Conservation (phyloP, 129 eudicot species). For the Kitagawia praeruptora region DNA sequence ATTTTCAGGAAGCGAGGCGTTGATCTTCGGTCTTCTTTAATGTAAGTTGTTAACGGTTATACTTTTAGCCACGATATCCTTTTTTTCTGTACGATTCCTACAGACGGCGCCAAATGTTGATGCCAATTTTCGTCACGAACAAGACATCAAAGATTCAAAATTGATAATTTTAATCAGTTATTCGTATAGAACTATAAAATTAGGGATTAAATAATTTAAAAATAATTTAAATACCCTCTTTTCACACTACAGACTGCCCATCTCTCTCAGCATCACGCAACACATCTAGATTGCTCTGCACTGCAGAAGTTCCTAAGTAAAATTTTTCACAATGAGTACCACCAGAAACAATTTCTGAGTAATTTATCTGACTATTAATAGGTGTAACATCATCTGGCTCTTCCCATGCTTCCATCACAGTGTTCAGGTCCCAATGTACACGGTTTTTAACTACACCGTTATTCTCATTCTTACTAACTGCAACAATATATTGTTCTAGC, state of each 20-base stretch:
- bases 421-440: conserved; percentile 65
- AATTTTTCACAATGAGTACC: conserved; percentile 9
- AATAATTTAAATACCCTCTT: too few relatives aligned
- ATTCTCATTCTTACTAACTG: conserved; percentile 12
- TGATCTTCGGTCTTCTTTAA: too few relatives aligned
- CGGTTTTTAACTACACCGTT: conserved; percentile 4
- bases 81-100: too few relatives aligned
- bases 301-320: conserved; percentile 3
- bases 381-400: conserved; percentile 34
- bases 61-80: too few relatives aligned
- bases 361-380: conserved; percentile 13
- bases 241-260: not conserved
- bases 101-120: too few relatives aligned
- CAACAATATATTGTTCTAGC: conserved; percentile 15
- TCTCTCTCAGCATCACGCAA: not conserved
- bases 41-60: too few relatives aligned
- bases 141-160: too few relatives aligned
- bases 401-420: conserved; percentile 57
- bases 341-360: conserved; percentile 8
- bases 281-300: not conserved
- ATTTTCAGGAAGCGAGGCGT: too few relatives aligned
- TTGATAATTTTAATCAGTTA: too few relatives aligned
- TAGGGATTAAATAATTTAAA: too few relatives aligned
- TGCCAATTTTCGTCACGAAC: too few relatives aligned
- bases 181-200: too few relatives aligned